Base-by-base conservation (phyloP, 169 alveolate species). In the Eimeria falciformis region DNA sequence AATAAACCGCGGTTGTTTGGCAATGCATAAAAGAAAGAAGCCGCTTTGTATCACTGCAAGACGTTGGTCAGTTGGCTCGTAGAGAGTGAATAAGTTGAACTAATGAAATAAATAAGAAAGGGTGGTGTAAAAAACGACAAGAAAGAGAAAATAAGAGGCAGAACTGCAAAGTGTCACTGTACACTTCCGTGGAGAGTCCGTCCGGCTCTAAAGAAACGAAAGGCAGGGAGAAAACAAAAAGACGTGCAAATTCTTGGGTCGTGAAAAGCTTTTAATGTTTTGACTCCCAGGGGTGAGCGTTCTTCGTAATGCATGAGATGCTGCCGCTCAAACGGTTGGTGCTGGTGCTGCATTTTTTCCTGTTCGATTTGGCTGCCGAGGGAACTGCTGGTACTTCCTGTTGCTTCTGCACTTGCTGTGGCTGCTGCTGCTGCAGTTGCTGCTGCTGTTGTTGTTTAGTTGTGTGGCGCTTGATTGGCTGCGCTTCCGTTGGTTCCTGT, bases 361-460 rank as follows among this genome's bases (percentile, higher is more conserved):
- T 29, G 50, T 43, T 3, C 3, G 12, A 14, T 23, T 12, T 68
- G 50, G 5, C 18, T 3, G 79, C 45, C 6, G 37, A 4, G 18
- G 50, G 14, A 3, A n/a, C 12, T 12, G 6, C 27, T 29, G 79
- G 12, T 12, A 27, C 47, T 43, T 68, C 47, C 79, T 68, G 50
- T 12, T 33, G 21, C 46, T 68, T 4, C 45, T 5, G n/a, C 14
- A 23, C 18, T 4, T 2, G 18, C 3, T 68, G 37, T 33, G 40
- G 79, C 37, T 5, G 21, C 5, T 68, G 37, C 46, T 68, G 79
- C 79, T 68, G 79, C 46, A 23, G 79, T 43, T 68, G 46, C 79
- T 23, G 43, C 43, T 68, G 43, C 79, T 78, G 79, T 53, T 40
- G 83, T 53, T 18, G 83, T 53, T 71, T 17, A 53, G 62, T 9